Evolutionary conservation across 352 stramenopile genomes (phyloP).

Genomic region (Phytophthora pisi): DNA sequence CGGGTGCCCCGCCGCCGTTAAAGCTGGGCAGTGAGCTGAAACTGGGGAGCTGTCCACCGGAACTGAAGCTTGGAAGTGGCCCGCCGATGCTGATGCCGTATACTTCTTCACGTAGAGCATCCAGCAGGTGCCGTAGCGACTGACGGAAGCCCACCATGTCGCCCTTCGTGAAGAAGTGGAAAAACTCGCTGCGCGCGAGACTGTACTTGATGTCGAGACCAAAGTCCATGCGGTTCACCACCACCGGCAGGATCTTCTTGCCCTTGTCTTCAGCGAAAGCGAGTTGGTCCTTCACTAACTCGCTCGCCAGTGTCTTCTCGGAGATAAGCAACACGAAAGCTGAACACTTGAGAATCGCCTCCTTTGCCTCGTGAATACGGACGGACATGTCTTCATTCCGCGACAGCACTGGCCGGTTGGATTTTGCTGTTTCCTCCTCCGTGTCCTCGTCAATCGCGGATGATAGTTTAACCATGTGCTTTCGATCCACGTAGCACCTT

Average conservation of each 20-base stretch:
- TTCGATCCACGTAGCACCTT: slow-evolving; percentile 74
- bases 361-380: slow-evolving; percentile 81
- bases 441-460: slow-evolving; percentile 37
- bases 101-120: slow-evolving; percentile 68
- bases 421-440: slow-evolving; percentile 25
- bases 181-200: slow-evolving; percentile 79
- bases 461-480: slow-evolving; percentile 36
- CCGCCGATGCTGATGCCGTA: slow-evolving; percentile 61
- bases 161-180: slow-evolving; percentile 80
- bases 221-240: slow-evolving; percentile 71
- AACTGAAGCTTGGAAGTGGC: slow-evolving; percentile 4
- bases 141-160: slow-evolving; percentile 81
- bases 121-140: slow-evolving; percentile 59
- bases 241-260: slow-evolving; percentile 79
- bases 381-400: slow-evolving; percentile 63
- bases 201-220: slow-evolving; percentile 80
- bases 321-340: slow-evolving; percentile 77
- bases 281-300: slow-evolving; percentile 80
- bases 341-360: slow-evolving; percentile 84
- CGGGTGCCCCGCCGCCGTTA: slow-evolving; percentile 2
- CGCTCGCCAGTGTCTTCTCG: slow-evolving; percentile 71
- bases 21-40: slow-evolving; percentile 15
- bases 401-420: slow-evolving; percentile 12
- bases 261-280: slow-evolving; percentile 87
- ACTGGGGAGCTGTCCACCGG: slow-evolving; percentile 5